A percentile compares a stretch with the other conserved stretches of the same genome.
Evolutionary conservation across 768 basidiomycete species (phyloP).

Genomic region (Pleurotus salmoneostramineus): DNA sequence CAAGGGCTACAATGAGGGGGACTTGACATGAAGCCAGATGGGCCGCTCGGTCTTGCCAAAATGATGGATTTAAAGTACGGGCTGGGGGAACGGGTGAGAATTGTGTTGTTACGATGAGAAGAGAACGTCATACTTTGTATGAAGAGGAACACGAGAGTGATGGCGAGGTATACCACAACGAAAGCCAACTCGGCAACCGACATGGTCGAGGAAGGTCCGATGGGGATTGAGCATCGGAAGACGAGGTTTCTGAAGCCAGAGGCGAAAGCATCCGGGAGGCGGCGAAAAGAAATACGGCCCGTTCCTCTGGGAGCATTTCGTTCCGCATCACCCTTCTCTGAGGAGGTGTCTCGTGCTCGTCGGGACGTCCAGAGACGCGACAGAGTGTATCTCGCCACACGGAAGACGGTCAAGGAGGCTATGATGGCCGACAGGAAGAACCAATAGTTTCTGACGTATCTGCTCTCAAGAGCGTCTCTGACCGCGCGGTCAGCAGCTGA

Average conservation of each 20-base stretch:
- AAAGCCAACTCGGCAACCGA: conserved; percentile 43
- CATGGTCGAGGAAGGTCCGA: conserved; percentile 31
- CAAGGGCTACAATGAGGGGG: conserved; percentile 49
- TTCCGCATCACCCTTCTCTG: conserved; percentile 20
- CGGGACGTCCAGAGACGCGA: background rate
- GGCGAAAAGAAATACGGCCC: conserved; percentile 11
- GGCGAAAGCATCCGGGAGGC: conserved; percentile 30
- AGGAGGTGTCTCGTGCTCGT: background rate
- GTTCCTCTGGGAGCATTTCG: conserved; percentile 2
- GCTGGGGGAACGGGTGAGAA: conserved; percentile 19
- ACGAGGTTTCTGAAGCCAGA: conserved; percentile 44
- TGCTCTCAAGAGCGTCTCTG: conserved; percentile 28
- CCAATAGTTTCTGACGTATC: conserved; percentile 37
- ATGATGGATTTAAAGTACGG: conserved; percentile 25
- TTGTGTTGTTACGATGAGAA: too few relatives aligned
- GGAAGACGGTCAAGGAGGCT: conserved; percentile 30
- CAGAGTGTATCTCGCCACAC: conserved; percentile 17
- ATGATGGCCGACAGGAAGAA: conserved; percentile 32
- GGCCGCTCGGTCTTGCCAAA: conserved; percentile 33
- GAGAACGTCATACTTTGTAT: conserved; percentile 34
- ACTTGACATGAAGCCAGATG: conserved; percentile 43
- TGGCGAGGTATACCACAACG: conserved; percentile 39
- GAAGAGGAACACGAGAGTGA: conserved; percentile 40
- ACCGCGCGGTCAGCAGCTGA: conserved; percentile 28
- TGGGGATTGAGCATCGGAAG: conserved; percentile 44